Percentiles rank a stretch among this genome's conserved stretches.
phyloP scores from a whole-genome alignment of 1,284 basidiomycete species.

The Grifola frondosa region DNA sequence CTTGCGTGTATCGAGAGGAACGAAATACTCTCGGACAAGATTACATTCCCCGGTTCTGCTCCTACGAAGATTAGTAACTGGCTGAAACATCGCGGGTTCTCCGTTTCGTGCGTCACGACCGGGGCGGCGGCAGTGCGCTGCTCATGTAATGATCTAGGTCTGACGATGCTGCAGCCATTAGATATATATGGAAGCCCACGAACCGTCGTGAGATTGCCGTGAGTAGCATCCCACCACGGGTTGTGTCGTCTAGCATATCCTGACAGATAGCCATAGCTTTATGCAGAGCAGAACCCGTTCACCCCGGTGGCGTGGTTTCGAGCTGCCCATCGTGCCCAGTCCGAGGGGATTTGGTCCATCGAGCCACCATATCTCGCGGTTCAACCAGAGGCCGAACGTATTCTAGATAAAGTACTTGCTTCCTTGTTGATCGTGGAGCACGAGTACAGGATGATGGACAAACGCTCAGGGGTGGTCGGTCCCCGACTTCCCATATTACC shows the following conservation, averaged over 20 bases:
- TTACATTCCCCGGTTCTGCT: conserved; percentile 9
- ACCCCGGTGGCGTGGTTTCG: conserved; percentile 14
- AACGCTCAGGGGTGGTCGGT: no score
- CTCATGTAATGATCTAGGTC: background rate
- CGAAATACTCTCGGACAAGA: conserved; percentile 12
- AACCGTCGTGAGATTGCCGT: conserved; percentile 10
- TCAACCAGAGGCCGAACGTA: conserved; percentile 7
- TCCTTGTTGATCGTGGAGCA: conserved; percentile 15
- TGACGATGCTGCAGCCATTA: background rate
- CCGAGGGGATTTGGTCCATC: conserved; percentile 1
- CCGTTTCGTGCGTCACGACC: conserved; percentile 2
- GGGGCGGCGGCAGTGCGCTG: background rate
- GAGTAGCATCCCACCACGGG: conserved; percentile 3
- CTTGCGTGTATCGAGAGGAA: conserved; percentile 10
- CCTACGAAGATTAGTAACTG: conserved; percentile 10
- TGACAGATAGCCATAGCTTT: conserved; percentile 2
- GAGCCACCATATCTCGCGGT: conserved; percentile 9
- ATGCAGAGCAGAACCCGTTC: conserved; percentile 2
- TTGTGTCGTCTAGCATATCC: background rate
- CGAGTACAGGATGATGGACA: conserved; percentile 8
- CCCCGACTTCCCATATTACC: no score
- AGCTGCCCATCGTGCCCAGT: background rate
- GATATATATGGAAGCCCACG: conserved; percentile 12
- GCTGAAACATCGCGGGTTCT: conserved; percentile 9
- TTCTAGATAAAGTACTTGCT: conserved; percentile 8